These are phyloP conservation scores for Penicillium griseofulvum DNA, from an alignment of 2,329 filamentous ascomycete genomes.

Conservation along the genomic window DNA sequence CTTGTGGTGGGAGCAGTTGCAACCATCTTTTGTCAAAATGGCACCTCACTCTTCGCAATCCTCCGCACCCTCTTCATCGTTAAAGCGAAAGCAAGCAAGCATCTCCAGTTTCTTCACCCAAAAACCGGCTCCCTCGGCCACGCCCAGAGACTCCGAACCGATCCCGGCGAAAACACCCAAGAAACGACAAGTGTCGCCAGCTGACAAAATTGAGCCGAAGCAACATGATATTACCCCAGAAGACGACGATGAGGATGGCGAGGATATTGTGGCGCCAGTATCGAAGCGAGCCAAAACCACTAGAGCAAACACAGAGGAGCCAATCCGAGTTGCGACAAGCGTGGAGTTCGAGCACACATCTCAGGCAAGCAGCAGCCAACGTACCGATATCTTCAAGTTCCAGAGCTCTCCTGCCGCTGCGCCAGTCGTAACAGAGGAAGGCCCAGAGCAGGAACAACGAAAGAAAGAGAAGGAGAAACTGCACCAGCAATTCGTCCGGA, in stretches of 20 bases:
- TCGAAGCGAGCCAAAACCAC: constrained; percentile 41
- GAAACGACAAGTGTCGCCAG: constrained; percentile 13
- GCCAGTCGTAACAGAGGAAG: constrained; percentile 36
- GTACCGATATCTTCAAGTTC: constrained; percentile 61
- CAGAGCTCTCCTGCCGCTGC: constrained; percentile 49
- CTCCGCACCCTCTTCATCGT: constrained; percentile 32
- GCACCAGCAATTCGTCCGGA: constrained; percentile 84
- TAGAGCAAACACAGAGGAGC: constrained; percentile 13
- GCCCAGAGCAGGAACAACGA: constrained; percentile 51
- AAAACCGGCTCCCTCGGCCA: constrained; percentile 39
- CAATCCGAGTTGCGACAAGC: constrained; percentile 4
- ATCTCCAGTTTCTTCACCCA: constrained; percentile 83
- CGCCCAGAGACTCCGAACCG: constrained; percentile 10
- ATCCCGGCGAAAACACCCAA: constrained; percentile 5
- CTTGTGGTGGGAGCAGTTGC: neutral
- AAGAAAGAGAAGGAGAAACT: constrained; percentile 65
- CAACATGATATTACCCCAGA: constrained; percentile 1
- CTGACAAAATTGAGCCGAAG: constrained; percentile 3
- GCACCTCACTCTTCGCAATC: constrained; percentile 35
- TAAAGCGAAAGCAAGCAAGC: constrained; percentile 60
- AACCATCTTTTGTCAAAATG: constrained; percentile 22
- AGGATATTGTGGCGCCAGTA: constrained; percentile 43
- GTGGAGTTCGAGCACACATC: constrained; percentile 18
- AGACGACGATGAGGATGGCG: constrained; percentile 23
- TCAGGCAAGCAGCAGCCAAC: constrained; percentile 41